phyloP scores from a whole-genome alignment of 306 rosid species.

The Sesbania bispinosa region DNA sequence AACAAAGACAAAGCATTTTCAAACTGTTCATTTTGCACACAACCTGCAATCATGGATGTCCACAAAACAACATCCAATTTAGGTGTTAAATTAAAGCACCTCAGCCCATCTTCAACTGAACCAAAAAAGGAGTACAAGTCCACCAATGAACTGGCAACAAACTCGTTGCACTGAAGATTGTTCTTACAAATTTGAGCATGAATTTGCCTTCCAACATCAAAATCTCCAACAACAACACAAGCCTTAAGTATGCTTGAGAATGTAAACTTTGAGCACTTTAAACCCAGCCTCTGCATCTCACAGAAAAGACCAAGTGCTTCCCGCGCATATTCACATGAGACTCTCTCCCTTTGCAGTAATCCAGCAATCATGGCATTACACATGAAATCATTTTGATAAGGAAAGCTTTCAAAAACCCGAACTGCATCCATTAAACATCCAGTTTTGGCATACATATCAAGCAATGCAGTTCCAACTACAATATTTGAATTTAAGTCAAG shows the following conservation, averaged over 20 bases:
- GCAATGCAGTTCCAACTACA: constrained; percentile 53
- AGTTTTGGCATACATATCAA: constrained; percentile 60
- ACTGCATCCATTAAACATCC: constrained; percentile 38
- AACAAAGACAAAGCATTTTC: constrained; percentile 48
- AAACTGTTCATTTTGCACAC: constrained; percentile 40
- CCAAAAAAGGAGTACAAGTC: constrained; percentile 48
- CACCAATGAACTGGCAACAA: constrained; percentile 48
- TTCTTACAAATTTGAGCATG: constrained; percentile 52
- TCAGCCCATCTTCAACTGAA: constrained; percentile 38
- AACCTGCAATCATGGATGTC: constrained; percentile 53
- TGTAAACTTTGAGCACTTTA: constrained; percentile 54
- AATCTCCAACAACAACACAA: constrained; percentile 35
- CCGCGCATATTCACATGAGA: constrained; percentile 21
- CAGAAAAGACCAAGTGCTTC: constrained; percentile 44
- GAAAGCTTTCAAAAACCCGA: constrained; percentile 32
- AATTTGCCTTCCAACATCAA: constrained; percentile 48
- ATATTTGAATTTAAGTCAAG: constrained; percentile 42
- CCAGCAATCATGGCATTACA: constrained; percentile 58
- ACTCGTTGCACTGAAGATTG: constrained; percentile 45
- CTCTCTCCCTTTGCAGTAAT: constrained; percentile 32
- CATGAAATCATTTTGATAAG: constrained; percentile 35
- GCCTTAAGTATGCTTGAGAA: constrained; percentile 50
- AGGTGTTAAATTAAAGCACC: constrained; percentile 44
- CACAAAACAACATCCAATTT: constrained; percentile 44
- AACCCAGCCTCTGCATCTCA: constrained; percentile 44